Evolutionary conservation across 495 filamentous ascomycete species (phyloP), one percentile per base, ranked within the genome.

Genomic region (Penicillium flavigenum): DNA sequence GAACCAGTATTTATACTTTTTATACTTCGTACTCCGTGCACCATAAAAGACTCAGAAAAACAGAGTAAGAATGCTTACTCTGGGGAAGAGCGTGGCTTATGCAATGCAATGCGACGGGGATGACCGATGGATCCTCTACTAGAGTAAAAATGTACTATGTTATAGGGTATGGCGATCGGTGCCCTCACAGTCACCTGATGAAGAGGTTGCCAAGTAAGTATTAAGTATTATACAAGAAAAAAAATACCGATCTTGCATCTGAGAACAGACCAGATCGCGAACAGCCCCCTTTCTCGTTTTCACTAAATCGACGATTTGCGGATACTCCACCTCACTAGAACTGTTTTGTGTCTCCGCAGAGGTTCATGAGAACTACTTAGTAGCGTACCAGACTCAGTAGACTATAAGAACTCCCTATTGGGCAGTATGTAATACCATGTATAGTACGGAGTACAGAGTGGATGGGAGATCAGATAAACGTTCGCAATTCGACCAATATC

Each of bases 101-200:
- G 64, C 67, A 68, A 66, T 66, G 65, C 65, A 66, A 68, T 67
- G 62, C 65, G 61, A 61, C 67, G 56, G 50, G 61, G 56, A 47
- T 47, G 50, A 19, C 60, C 47, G 63, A 57, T 59, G 59, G 63
- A 61, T 61, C 56, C 43, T 41, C 58, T 58, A 68, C 58, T 58
- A 68, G 65, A 57, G 49, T 19, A 54, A 47, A 41, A 19, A 51
- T 55, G 47, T 57, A 55, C n/a, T 39, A 17, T 7, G 16, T 39
- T 39, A 17, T 34, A 39, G 2, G 49, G 47, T 48, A 54, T 48
- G 59, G 56, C 55, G 42, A 45, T 63, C 59, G 65, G 60, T 63
- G 54, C 32, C 56, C 17, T 5, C 12, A 17, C 48, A 64, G 63
- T 70, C 67, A 70, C 67, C 63, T 68, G 67, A 67, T 57, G 32